Base-by-base conservation (phyloP, 305 asterid genomes). In the Fraxinus nigra region DNA sequence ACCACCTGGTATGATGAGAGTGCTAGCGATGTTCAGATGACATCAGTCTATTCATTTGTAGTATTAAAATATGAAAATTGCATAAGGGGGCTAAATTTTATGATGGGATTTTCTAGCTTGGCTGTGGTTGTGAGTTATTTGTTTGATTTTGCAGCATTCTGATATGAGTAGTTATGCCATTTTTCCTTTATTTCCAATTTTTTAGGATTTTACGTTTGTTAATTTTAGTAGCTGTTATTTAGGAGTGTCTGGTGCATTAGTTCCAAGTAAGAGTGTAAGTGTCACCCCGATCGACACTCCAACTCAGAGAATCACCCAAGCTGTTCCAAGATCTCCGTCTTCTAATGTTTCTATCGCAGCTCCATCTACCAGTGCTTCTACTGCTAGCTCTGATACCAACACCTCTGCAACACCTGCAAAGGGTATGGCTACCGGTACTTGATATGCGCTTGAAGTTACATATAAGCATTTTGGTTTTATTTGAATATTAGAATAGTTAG, bases 341-440 rank as follows among this genome's bases (percentile, higher is more conserved):
- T 85, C 95, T 82, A 89, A 82, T 85, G 90, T 85, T 77, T 46
- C 90, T 3, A 54, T 90, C 84, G 75, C 85, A 82, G 85, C 89
- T 77, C 90, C 94, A 81, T 28, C 89, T 9, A 84, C 95, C 82
- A 93, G 84, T 79, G 88, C 79, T 74, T 40, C 91, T 13, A 46
- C 85, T 77, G 76, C 87, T 79, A 82, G 72, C 80, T 76, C 92
- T 14, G 97, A 92, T 65, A 37, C 88, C 5, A 84, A 79, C 61
- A 82, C 75, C 16, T 92, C 95, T 6, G 81, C 80, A n/a, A 83
- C 95, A 74, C 95, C 97, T 70, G 88, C 91, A 72, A 92, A 92
- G 88, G 91, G 97, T 93, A 86, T 82, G 86, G 3, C 54, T 46
- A 82, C 63, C 67, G 3, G 30, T 56, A 56, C 30, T 56, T 56